Percentiles rank a stretch among this genome's conserved stretches.
These are phyloP conservation scores for Calonectria henricotiae DNA, from an alignment of 2,329 filamentous ascomycete genomes.

Conservation along the genomic window DNA sequence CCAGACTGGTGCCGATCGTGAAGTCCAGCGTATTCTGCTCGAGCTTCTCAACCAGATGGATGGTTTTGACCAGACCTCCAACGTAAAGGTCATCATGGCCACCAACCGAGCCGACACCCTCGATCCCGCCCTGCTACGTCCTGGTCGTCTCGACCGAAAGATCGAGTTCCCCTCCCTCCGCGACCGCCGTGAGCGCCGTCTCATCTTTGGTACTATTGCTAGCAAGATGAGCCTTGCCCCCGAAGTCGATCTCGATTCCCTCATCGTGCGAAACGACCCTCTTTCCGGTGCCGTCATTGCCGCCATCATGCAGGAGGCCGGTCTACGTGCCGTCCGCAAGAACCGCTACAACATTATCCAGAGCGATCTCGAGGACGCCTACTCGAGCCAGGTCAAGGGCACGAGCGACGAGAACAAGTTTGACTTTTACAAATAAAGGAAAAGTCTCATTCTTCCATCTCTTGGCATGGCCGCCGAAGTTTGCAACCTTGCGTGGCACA, in stretches of 20 bases:
- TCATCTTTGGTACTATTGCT: slow-evolving; percentile 98
- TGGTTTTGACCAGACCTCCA: slow-evolving; percentile 98
- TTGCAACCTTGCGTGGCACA: slow-evolving; percentile 27
- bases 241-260: slow-evolving; percentile 94
- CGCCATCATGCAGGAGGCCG: slow-evolving; percentile 99
- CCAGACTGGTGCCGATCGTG: slow-evolving; percentile 96
- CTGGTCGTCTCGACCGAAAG: slow-evolving; percentile 96
- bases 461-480: slow-evolving; percentile 15
- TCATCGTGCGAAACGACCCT: slow-evolving; percentile 97
- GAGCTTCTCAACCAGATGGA: slow-evolving; percentile 99
- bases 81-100: slow-evolving; percentile 99
- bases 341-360: slow-evolving; percentile 99
- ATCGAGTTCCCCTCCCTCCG: slow-evolving; percentile 98
- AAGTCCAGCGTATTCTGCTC: slow-evolving; percentile 98
- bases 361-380: slow-evolving; percentile 95
- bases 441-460: slow-evolving; percentile 19
- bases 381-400: slow-evolving; percentile 96
- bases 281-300: slow-evolving; percentile 96
- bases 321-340: slow-evolving; percentile 93
- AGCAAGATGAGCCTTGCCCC: slow-evolving; percentile 97
- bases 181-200: slow-evolving; percentile 92
- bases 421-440: slow-evolving; percentile 88
- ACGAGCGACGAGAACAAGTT: slow-evolving; percentile 80
- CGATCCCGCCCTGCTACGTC: slow-evolving; percentile 93
- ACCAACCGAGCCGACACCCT: slow-evolving; percentile 98